phyloP scores from a whole-genome alignment of 2,329 filamentous ascomycete genomes.

The Fusarium xyrophilum region DNA sequence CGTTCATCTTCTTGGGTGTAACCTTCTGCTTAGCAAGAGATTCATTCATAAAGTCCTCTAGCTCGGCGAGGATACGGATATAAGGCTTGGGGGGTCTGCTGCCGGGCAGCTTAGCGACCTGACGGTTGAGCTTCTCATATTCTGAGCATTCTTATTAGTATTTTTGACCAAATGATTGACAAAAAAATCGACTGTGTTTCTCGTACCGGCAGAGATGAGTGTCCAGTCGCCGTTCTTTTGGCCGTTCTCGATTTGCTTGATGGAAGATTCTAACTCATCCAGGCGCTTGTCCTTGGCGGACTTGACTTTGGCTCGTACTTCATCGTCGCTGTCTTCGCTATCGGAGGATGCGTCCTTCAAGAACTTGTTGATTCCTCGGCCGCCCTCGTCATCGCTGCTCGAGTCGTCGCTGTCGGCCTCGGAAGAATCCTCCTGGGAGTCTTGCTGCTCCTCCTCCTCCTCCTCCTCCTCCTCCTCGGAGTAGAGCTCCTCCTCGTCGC shows the following conservation, averaged over 20 bases:
- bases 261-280: constrained; percentile 89
- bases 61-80: constrained; percentile 88
- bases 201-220: constrained; percentile 81
- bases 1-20: constrained; percentile 98
- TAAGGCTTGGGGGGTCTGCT: constrained; percentile 88
- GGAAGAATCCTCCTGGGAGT: constrained; percentile 55
- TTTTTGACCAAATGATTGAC: neutral
- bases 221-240: constrained; percentile 98
- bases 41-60: constrained; percentile 95
- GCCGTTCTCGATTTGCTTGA: constrained; percentile 93
- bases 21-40: constrained; percentile 95
- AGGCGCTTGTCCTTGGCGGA: constrained; percentile 97
- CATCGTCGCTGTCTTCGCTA: constrained; percentile 86
- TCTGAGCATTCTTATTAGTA: constrained; percentile 59
- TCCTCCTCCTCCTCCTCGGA: constrained; percentile 56
- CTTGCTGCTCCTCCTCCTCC: constrained; percentile 58
- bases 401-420: constrained; percentile 54
- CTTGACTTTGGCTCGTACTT: constrained; percentile 86
- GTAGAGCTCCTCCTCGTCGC: constrained; percentile 96
- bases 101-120: constrained; percentile 78
- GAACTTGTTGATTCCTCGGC: constrained; percentile 81
- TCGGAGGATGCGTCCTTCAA: constrained; percentile 77
- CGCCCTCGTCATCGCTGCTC: constrained; percentile 70
- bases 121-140: constrained; percentile 92
- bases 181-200: neutral